Evolutionary conservation across 164 flowering plant genomes (phyloP).

Genomic region (Houttuynia cordata): DNA sequence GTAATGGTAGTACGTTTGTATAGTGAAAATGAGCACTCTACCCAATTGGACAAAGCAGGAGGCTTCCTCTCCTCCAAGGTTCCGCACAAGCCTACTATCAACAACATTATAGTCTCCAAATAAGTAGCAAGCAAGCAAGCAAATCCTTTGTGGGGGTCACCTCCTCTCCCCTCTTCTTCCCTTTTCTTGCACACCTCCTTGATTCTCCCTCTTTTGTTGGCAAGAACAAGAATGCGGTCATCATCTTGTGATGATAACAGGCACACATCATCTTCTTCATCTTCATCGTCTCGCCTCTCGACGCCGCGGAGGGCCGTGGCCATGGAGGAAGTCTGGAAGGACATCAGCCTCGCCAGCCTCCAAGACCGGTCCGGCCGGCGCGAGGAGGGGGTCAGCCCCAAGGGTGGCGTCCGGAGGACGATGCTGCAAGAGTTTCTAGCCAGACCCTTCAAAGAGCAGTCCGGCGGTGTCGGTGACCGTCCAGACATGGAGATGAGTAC

Average conservation of each 20-base stretch:
- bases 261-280: constrained; percentile 2
- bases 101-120: background rate
- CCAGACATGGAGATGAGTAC: background rate
- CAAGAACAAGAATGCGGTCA: constrained; percentile 8
- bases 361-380: constrained; percentile 1
- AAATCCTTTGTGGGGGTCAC: no score
- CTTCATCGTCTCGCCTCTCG: background rate
- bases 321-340: constrained; percentile 64
- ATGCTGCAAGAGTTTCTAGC: constrained; percentile 26
- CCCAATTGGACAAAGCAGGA: background rate
- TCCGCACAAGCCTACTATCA: background rate
- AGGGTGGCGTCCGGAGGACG: constrained; percentile 2
- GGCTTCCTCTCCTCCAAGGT: background rate
- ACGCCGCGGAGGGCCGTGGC: constrained; percentile 7
- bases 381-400: constrained; percentile 3
- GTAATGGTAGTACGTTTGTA: no score
- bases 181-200: background rate
- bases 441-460: constrained; percentile 18
- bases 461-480: constrained; percentile 1
- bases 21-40: background rate
- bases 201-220: background rate
- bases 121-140: background rate
- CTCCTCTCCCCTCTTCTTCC: no score
- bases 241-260: constrained; percentile 4
- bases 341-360: constrained; percentile 26